Evolutionary conservation across 495 filamentous ascomycete genomes (phyloP).

Genomic region (Penicillium taxi): DNA sequence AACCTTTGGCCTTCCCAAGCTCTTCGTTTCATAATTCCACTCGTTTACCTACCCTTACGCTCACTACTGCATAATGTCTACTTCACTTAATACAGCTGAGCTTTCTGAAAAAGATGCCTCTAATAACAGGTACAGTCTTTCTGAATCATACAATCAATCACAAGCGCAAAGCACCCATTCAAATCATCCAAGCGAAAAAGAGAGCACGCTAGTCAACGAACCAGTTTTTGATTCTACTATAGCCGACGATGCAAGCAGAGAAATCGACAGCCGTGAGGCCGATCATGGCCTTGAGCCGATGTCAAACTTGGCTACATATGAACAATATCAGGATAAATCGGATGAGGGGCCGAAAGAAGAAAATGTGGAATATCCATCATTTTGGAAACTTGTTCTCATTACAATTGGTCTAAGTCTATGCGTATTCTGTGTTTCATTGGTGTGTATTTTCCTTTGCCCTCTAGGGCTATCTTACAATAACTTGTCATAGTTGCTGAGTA

Average conservation of each 20-base stretch:
- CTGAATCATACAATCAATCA: no score
- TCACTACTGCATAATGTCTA: constrained; percentile 8
- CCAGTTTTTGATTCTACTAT: neutral
- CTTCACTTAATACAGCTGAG: constrained; percentile 11
- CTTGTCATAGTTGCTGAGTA: no score
- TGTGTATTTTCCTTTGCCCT: constrained; percentile 19
- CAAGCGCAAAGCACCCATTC: no score
- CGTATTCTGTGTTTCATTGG: constrained; percentile 59
- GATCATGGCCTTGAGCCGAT: no score
- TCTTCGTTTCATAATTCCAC: neutral
- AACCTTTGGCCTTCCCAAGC: neutral
- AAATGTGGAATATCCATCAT: constrained; percentile 41
- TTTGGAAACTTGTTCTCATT: constrained; percentile 47
- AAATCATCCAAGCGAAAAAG: constrained; percentile 20
- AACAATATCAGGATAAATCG: no score
- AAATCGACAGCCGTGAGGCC: no score
- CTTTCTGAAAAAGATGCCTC: constrained; percentile 1
- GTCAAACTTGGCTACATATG: no score
- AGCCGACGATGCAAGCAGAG: constrained; percentile 8
- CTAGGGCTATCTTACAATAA: neutral
- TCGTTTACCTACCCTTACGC: neutral
- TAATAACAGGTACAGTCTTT: no score
- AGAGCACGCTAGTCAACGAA: constrained; percentile 18
- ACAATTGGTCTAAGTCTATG: constrained; percentile 53
- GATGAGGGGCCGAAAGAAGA: constrained; percentile 29